Evolutionary conservation across 805 yeast genomes (phyloP), one percentile per base, ranked within the genome.

Genomic region (Diddensiella santjacobensis): DNA sequence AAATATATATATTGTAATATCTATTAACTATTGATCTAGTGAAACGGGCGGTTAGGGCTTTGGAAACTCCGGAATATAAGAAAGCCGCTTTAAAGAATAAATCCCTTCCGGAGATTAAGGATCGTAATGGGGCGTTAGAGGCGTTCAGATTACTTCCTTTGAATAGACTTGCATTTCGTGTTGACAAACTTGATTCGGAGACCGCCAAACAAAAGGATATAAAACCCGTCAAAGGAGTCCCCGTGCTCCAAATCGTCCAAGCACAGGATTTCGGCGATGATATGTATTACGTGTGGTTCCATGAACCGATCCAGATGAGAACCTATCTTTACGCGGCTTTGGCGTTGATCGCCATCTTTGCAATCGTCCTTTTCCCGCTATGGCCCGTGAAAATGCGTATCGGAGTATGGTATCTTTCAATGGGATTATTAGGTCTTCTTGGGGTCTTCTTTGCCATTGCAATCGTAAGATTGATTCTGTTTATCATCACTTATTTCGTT

Each of bases 381-480:
- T 93, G 99, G 99, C 99, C 99, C 22, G 61, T 72, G 31, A 80
- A 83, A 67, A 81, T 93, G 93, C 83, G 95, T 64, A 75, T 75
- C 47, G 95, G 93, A 38, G 96, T 87, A 26, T 93, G 96, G 86
- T 93, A 89, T 65, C 64, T 88, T 46, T 85, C 96, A 29, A 78
- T 91, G 74, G 84, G 78, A 4, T 69, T 82, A 47, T 69, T 93
- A 53, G 89, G 86, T 0, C 68, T 91, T 31, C 72, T 93, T 39
- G 89, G 81, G 3, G 70, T 78, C 41, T 84, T 93, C 67, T 84
- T 93, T 56, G 84, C 69, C 18, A 66, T 86, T 58, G 96, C 97
- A 1, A 74, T 93, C 39, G 69, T 91, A 29, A 77, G 99, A 62
- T 71, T 90, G 63, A 72, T 90, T 36, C 63, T 93, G 22, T 87